Evolutionary conservation across 495 filamentous ascomycete species (phyloP).

Genomic region (Penicillium ochrochloron): DNA sequence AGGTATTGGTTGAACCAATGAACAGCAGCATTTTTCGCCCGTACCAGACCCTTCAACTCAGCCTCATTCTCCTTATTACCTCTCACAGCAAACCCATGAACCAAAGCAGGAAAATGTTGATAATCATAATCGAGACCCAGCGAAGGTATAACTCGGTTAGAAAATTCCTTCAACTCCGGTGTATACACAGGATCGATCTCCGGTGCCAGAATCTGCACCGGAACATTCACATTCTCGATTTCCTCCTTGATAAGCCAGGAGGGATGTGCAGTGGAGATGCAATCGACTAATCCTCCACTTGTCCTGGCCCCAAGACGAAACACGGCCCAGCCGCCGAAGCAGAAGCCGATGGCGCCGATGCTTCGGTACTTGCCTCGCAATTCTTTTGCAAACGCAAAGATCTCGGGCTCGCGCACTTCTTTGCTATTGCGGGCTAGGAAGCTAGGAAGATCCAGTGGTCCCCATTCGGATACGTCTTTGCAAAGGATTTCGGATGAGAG

Average conservation of each 20-base stretch:
- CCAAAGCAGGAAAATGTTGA: conserved; percentile 58
- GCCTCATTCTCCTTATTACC: conserved; percentile 44
- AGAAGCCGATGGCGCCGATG: conserved; percentile 63
- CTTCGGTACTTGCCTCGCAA: conserved; percentile 46
- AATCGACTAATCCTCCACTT: conserved; percentile 55
- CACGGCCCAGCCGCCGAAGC: conserved; percentile 54
- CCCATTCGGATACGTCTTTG: conserved; percentile 32
- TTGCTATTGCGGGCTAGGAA: conserved; percentile 47
- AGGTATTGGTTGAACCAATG: conserved; percentile 25
- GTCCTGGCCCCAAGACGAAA: conserved; percentile 29
- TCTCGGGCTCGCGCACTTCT: conserved; percentile 55
- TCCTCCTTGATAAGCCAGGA: conserved; percentile 52
- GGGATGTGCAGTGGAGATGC: conserved; percentile 59
- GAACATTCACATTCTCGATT: conserved; percentile 56
- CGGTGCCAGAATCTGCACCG: conserved; percentile 62
- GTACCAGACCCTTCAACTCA: conserved; percentile 23
- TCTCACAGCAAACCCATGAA: conserved; percentile 54
- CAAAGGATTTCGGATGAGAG: conserved; percentile 40
- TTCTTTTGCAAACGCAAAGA: conserved; percentile 51
- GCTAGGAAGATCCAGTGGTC: conserved; percentile 42
- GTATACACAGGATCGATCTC: conserved; percentile 56
- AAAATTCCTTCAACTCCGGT: conserved; percentile 55
- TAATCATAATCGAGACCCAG: conserved; percentile 58
- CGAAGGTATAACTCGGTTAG: conserved; percentile 46
- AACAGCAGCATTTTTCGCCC: conserved; percentile 26